Evolutionary conservation across 129 eudicot genomes (phyloP).

Genomic region (Tanacetum coccineum): DNA sequence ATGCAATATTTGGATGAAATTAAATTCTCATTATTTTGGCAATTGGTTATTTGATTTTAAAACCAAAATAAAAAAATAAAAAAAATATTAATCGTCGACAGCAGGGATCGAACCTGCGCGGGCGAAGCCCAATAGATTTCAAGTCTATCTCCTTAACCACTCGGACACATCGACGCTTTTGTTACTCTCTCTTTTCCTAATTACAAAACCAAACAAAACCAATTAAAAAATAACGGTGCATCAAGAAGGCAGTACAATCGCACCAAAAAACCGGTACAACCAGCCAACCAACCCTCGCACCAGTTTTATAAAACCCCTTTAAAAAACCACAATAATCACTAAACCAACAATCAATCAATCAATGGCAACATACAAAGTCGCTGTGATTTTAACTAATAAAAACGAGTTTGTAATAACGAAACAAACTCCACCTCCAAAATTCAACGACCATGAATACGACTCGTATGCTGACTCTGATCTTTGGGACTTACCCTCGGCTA

Average conservation of each 20-base stretch:
- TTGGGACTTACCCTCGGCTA: conserved; percentile 61
- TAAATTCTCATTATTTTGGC: too few species aligned
- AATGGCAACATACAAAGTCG: conserved; percentile 65
- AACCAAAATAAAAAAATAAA: too few species aligned
- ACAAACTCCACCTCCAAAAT: conserved; percentile 75
- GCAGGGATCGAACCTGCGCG: conserved; percentile 99
- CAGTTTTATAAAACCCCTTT: background rate
- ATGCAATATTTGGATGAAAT: too few species aligned
- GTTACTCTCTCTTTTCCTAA: too few species aligned
- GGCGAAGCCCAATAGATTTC: conserved; percentile 99
- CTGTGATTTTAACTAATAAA: conserved; percentile 56
- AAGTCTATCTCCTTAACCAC: conserved; percentile 99
- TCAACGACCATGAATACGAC: conserved; percentile 72
- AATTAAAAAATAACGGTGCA: background rate
- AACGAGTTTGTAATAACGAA: conserved; percentile 49
- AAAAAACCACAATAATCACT: background rate
- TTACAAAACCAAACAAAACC: too few species aligned
- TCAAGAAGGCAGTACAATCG: background rate
- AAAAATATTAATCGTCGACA: too few species aligned
- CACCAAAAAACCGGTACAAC: conserved; percentile 5
- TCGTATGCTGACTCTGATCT: conserved; percentile 76
- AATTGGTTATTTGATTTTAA: too few species aligned
- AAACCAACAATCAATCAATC: conserved; percentile 4
- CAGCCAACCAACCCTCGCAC: background rate
- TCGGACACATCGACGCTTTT: conserved; percentile 94